Evolutionary conservation across 306 rosid genomes (phyloP).

Genomic region (Corylus avellana): DNA sequence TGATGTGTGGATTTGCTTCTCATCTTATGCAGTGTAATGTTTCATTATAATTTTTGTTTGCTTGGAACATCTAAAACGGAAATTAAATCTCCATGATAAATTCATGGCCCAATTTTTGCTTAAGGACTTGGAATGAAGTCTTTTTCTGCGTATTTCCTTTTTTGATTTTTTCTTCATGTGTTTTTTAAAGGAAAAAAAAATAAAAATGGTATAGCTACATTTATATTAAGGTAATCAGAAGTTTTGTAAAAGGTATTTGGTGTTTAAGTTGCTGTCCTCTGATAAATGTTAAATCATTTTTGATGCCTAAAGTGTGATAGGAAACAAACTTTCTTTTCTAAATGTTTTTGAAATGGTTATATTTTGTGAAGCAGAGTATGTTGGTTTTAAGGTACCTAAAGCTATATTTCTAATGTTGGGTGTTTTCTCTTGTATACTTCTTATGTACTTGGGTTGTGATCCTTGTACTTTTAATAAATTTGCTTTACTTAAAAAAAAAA

Average conservation of each 20-base stretch:
- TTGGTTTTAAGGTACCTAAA: neutral
- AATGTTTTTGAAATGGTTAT: neutral
- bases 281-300: neutral
- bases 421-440: no score
- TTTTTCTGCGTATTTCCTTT: neutral
- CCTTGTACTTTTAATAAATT: no score
- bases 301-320: neutral
- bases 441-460: no score
- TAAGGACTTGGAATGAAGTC: slow-evolving; percentile 10
- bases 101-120: neutral
- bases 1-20: neutral
- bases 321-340: neutral
- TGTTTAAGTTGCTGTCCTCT: neutral
- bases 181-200: neutral
- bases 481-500: no score
- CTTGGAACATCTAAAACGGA: neutral
- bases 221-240: neutral
- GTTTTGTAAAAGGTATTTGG: neutral
- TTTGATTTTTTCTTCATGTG: neutral
- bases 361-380: neutral
- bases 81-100: neutral
- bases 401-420: neutral
- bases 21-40: neutral
- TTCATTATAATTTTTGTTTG: neutral
- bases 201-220: neutral